Evolutionary conservation across 2,329 filamentous ascomycete species (phyloP).

Genomic region (Alternaria sp.): DNA sequence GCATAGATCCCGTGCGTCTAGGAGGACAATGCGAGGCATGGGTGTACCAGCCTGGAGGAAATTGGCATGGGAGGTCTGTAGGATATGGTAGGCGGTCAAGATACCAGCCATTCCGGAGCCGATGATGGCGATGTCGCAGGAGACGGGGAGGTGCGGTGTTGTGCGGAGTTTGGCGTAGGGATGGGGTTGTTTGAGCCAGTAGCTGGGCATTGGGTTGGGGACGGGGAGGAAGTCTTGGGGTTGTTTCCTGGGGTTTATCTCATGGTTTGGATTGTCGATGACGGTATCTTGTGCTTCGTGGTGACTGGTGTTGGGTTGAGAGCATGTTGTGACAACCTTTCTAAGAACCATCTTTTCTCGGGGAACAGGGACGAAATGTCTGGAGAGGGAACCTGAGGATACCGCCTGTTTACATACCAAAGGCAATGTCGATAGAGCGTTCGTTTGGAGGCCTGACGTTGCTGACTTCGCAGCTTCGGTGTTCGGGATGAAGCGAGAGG

Average conservation of each 20-base stretch:
- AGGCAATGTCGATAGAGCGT: background rate
- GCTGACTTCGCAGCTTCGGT: background rate
- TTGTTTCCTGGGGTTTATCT: background rate
- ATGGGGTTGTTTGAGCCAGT: constrained; percentile 49
- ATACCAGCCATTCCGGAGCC: background rate
- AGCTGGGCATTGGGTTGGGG: constrained; percentile 42
- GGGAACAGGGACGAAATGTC: too few relatives aligned
- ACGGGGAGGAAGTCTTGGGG: constrained; percentile 37
- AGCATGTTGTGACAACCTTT: background rate
- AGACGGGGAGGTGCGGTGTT: constrained; percentile 21
- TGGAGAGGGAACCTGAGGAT: too few relatives aligned
- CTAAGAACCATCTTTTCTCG: background rate
- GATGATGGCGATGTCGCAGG: background rate
- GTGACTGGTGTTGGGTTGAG: background rate
- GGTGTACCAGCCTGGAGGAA: background rate
- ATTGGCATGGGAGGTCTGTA: background rate
- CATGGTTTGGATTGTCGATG: background rate
- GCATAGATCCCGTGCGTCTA: background rate
- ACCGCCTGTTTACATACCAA: too few relatives aligned
- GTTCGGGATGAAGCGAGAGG: background rate
- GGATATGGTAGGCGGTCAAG: background rate
- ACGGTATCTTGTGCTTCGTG: background rate
- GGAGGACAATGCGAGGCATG: background rate
- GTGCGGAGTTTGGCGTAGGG: constrained; percentile 38
- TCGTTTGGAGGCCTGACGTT: background rate